A percentile compares a stretch with the other conserved stretches of the same genome.
Conservation (phyloP, 1,284 basidiomycete genomes). For the Leccinum idahoense region DNA sequence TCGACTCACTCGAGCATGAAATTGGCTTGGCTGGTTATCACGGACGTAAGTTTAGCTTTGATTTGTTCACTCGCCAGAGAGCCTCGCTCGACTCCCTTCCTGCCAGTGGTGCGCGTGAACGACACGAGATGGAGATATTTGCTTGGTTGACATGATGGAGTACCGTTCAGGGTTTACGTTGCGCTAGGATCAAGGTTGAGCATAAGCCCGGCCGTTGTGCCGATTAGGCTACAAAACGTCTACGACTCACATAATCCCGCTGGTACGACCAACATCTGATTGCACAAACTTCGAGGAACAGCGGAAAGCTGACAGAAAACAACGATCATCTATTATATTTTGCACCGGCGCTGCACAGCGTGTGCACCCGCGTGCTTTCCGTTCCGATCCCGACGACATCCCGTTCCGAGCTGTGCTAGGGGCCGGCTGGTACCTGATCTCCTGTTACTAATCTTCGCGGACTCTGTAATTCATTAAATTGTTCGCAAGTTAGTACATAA, state of each 20-base stretch:
- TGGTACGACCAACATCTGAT: no score
- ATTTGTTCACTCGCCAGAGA: slow-evolving; percentile 65
- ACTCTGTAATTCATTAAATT: background rate
- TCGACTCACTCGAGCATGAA: slow-evolving; percentile 29
- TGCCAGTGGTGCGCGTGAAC: slow-evolving; percentile 38
- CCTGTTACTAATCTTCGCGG: no score
- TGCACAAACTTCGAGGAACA: no score
- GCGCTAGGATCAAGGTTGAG: slow-evolving; percentile 52
- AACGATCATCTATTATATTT: background rate
- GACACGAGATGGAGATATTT: background rate
- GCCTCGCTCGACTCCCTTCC: slow-evolving; percentile 58
- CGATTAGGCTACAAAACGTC: background rate
- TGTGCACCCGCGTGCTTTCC: no score
- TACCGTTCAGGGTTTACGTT: slow-evolving; percentile 44
- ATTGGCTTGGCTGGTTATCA: slow-evolving; percentile 49
- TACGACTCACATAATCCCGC: no score
- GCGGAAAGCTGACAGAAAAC: background rate
- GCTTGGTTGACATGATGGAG: background rate
- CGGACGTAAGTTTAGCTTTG: slow-evolving; percentile 61
- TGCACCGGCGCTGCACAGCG: no score
- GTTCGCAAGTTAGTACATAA: background rate
- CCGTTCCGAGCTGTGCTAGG: no score
- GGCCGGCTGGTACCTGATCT: no score
- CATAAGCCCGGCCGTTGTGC: slow-evolving; percentile 30
- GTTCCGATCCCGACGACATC: no score